Percentiles rank a stretch among this genome's conserved stretches.
phyloP scores from a whole-genome alignment of 768 basidiomycete genomes.

The Xerocomus spinulosus region DNA sequence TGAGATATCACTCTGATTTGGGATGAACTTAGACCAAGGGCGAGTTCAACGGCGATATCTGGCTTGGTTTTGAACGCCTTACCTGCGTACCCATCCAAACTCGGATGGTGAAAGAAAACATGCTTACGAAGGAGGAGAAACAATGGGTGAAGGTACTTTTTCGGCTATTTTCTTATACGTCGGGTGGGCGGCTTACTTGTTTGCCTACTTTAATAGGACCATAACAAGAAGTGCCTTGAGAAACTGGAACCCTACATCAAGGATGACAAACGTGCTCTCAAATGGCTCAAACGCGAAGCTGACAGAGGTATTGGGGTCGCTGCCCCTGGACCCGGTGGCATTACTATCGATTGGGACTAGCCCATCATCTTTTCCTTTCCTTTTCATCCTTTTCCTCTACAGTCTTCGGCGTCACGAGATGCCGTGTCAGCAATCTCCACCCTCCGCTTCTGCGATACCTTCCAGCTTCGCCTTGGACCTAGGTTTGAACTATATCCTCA shows the following conservation, averaged over 20 bases:
- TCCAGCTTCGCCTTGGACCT: background rate
- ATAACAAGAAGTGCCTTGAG: slow-evolving; percentile 71
- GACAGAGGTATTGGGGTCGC: slow-evolving; percentile 74
- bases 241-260: slow-evolving; percentile 61
- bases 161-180: slow-evolving; percentile 7
- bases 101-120: slow-evolving; percentile 75
- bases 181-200: slow-evolving; percentile 1
- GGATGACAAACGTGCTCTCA: slow-evolving; percentile 75
- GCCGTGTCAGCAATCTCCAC: background rate
- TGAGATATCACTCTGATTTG: slow-evolving; percentile 4
- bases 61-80: slow-evolving; percentile 89
- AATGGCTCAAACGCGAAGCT: slow-evolving; percentile 75
- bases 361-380: background rate
- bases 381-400: background rate
- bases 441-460: slow-evolving; percentile 24
- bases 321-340: slow-evolving; percentile 56
- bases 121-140: slow-evolving; percentile 84
- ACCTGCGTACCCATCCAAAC: slow-evolving; percentile 95
- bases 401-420: background rate
- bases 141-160: slow-evolving; percentile 71
- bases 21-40: slow-evolving; percentile 52
- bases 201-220: slow-evolving; percentile 47
- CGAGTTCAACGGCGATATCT: slow-evolving; percentile 66
- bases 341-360: slow-evolving; percentile 77
- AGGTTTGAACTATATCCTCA: slow-evolving; percentile 7